Base-by-base conservation (phyloP, 2,329 filamentous ascomycete genomes). In the Pseudocercospora eumusae region DNA sequence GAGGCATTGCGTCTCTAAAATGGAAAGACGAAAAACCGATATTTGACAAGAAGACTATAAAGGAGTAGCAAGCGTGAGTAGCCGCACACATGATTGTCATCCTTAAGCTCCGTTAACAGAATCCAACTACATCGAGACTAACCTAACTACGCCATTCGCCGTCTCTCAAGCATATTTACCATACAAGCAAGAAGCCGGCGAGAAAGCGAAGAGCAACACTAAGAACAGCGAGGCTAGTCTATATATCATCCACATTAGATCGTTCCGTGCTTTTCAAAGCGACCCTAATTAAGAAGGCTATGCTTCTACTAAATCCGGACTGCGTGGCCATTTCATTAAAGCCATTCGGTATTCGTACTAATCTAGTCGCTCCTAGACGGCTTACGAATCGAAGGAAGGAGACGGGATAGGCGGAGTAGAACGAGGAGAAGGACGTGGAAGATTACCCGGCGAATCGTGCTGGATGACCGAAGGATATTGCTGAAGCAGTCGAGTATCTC, bases 391-490 rank as follows among this genome's bases (percentile, higher is more conserved):
- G 33, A 75, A 73, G 64, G 72, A 69, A 28, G 77, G 72, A 1
- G 78, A 83, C 66, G 75, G 78, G 63, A 36, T 82, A 80, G 80
- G 76, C 78, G 56, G 74, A 79, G 3, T 76, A 65, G 53, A 70
- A 71, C 36, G 66, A 76, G 1, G 73, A 77, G 54, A 75, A 78
- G 53, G 81, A 83, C 60, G 73, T 75, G 2, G 66, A 71, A 36
- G 81, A 80, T 77, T 80, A 83, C 70, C 73, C 79, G 2, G 78
- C 76, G 2, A 80, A 81, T n/a, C 72, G 80, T 52, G 81, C 81
- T 9, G 81, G 81, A 1, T 77, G 77, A 64, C 79, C 79, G 0
- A 78, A 80, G 50, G 80, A 83, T 66, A 74, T 80, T 56, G 70
- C 69, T 1, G 74, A 74, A 64, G 75, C 77, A 4, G 75, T 76